Evolutionary conservation across 176 grass and related monocot genomes (phyloP), one percentile per base, ranked within the genome.

Genomic region (Musa acuminata): DNA sequence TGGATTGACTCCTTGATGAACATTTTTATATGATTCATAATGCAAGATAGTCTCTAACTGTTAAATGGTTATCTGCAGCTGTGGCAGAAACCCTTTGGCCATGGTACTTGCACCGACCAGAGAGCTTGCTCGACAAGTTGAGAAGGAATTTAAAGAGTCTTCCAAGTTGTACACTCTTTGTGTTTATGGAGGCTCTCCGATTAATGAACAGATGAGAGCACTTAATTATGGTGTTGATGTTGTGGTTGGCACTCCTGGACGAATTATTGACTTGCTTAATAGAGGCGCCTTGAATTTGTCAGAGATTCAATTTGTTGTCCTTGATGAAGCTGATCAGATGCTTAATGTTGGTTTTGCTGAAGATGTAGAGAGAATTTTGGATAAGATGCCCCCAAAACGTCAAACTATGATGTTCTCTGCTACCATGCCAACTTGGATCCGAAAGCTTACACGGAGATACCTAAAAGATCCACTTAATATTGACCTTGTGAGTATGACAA

Each of bases 311-410:
- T 99, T 89, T 80, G 90, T 99, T 77, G 96, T 99, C 81, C 86
- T 99, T 16, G 96, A 99, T 75, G 96, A 99, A 79, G 96, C 96
- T 53, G 96, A 99, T 69, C 96, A 95, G 82, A 99, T 99, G 96
- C 87, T 99, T 73, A 87, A 87, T 0, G 96, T 99, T 11, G 96
- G 96, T 21, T 99, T 99, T 89, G 96, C 82, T 74, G 76, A 89
- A 82, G 96, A 86, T 72, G 96, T 99, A 21, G 96, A 99, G 81
- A 80, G 14, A 69, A 99, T 99, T 75, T 79, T 99, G 77, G 77
- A 95, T 51, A 87, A 52, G 23, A 77, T 99, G 62, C 91, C 96
- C 29, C 11, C 43, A 0, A 55, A 95, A 51, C 86, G 85, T 69
- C 96, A 99, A 73, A 87, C 76, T 54, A 81, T 99, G 86, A 99